Percentiles rank a stretch among this genome's conserved stretches.
phyloP scores from a whole-genome alignment of 345 rosid species.

The Sisymbrium altissimum region DNA sequence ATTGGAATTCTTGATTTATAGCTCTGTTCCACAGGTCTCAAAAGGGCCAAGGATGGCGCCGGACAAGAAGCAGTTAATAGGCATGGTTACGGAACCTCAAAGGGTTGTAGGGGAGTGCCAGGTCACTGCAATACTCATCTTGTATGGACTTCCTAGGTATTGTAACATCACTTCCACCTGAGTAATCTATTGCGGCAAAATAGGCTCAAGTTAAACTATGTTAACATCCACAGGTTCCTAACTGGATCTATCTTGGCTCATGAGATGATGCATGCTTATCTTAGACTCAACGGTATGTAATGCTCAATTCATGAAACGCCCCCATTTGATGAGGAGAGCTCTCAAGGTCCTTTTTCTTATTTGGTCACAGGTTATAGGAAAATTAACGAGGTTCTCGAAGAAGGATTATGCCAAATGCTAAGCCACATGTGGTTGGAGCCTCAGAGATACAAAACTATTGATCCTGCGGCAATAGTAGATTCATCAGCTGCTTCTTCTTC shows the following conservation, averaged over 20 bases:
- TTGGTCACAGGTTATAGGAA: slow-evolving; percentile 16
- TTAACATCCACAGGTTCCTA: slow-evolving; percentile 40
- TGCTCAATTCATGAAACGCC: neutral
- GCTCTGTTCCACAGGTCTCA: slow-evolving; percentile 14
- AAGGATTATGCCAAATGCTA: slow-evolving; percentile 89
- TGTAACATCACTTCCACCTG: too few relatives aligned
- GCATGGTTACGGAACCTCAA: slow-evolving; percentile 56
- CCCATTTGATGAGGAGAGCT: neutral
- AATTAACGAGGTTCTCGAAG: slow-evolving; percentile 71
- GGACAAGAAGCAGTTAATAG: slow-evolving; percentile 35
- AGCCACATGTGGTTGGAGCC: slow-evolving; percentile 86
- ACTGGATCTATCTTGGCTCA: slow-evolving; percentile 90
- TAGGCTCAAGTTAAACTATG: too few relatives aligned
- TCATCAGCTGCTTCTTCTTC: slow-evolving; percentile 29
- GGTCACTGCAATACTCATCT: slow-evolving; percentile 82
- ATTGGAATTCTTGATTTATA: too few relatives aligned
- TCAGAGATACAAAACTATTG: slow-evolving; percentile 48
- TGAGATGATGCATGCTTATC: slow-evolving; percentile 99
- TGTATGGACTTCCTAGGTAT: slow-evolving; percentile 79
- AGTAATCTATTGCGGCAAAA: too few relatives aligned
- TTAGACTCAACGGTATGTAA: slow-evolving; percentile 71
- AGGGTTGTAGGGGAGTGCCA: slow-evolving; percentile 54
- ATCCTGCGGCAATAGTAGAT: slow-evolving; percentile 18
- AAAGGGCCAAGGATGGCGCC: slow-evolving; percentile 40
- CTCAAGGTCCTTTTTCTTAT: neutral